phyloP scores from a whole-genome alignment of 345 rosid species.

The Bretschneidera sinensis region DNA sequence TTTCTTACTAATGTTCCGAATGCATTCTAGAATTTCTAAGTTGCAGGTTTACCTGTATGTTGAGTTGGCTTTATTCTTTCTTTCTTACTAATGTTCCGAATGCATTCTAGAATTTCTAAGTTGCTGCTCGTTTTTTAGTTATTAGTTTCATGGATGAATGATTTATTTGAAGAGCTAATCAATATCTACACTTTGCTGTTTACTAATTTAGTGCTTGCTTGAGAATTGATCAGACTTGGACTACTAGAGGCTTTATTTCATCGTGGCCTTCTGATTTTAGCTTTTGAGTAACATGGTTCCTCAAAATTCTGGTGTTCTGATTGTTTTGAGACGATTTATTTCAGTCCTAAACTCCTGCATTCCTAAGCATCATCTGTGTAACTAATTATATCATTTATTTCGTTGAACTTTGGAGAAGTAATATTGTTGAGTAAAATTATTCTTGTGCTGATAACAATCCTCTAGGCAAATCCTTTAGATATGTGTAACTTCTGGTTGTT shows the following conservation, averaged over 20 bases:
- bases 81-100: background rate
- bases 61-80: conserved; percentile 2
- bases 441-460: no score
- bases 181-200: background rate
- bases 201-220: background rate
- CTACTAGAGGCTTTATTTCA: no score
- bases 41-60: conserved; percentile 76
- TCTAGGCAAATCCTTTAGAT: no score
- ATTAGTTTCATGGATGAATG: background rate
- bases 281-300: background rate
- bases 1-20: background rate
- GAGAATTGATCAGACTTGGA: background rate
- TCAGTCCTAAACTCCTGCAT: background rate
- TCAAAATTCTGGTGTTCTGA: background rate
- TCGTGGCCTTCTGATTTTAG: background rate
- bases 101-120: background rate
- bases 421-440: no score
- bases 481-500: background rate
- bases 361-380: background rate
- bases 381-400: background rate
- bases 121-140: background rate
- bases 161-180: background rate
- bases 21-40: background rate
- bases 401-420: no score
- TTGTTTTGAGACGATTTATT: background rate